phyloP scores from a whole-genome alignment of 495 filamentous ascomycete genomes.

The Neurospora hispaniola region DNA sequence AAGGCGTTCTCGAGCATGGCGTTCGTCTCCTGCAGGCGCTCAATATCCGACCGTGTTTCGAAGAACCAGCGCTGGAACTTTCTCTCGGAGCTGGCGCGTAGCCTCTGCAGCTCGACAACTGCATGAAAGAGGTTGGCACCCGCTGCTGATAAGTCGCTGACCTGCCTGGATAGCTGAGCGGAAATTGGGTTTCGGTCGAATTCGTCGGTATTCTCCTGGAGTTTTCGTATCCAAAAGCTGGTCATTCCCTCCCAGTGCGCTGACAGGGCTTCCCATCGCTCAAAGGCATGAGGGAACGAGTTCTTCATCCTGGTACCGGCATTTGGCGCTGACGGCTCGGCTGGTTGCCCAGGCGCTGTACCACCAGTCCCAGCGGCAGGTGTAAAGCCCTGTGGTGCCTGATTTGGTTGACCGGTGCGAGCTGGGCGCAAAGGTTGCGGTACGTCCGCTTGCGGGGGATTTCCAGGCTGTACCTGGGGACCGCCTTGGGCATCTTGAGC shows the following conservation, averaged over 20 bases:
- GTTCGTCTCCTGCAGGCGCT: constrained; percentile 74
- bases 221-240: constrained; percentile 87
- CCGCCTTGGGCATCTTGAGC: constrained; percentile 15
- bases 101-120: constrained; percentile 90
- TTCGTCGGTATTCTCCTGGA: constrained; percentile 82
- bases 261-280: constrained; percentile 92
- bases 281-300: constrained; percentile 90
- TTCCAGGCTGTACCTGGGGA: constrained; percentile 2
- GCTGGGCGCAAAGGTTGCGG: constrained; percentile 17
- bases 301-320: constrained; percentile 28
- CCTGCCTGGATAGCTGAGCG: constrained; percentile 81
- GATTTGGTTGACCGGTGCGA: constrained; percentile 13
- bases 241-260: constrained; percentile 98
- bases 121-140: constrained; percentile 97
- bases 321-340: constrained; percentile 22
- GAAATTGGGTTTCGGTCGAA: constrained; percentile 70
- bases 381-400: constrained; percentile 11
- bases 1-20: constrained; percentile 67
- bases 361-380: constrained; percentile 3
- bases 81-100: constrained; percentile 87
- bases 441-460: constrained; percentile 5
- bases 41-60: constrained; percentile 80
- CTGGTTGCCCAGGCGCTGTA: constrained; percentile 16
- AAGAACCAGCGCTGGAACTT: constrained; percentile 99
- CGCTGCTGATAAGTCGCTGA: constrained; percentile 89